phyloP scores from a whole-genome alignment of 208 protist genomes.

The Sergeia podlipaevii region DNA sequence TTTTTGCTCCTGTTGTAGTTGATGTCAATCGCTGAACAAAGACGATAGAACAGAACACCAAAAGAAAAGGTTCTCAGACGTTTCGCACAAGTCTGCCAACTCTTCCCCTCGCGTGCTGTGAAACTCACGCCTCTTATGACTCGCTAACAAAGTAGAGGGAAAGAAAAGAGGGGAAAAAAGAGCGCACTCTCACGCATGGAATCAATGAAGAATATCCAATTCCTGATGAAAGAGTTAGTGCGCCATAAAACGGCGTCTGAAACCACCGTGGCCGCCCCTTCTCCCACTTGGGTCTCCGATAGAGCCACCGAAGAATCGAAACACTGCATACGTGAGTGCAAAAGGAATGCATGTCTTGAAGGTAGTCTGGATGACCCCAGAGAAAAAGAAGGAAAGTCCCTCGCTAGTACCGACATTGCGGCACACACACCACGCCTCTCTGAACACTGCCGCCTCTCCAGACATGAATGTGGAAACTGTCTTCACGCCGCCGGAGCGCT shows the following conservation, averaged over 20 bases:
- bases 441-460: conserved; percentile 69
- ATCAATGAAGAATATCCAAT: neutral
- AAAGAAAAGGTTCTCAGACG: too few relatives aligned
- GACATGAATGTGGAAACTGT: conserved; percentile 37
- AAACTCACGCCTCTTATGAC: too few relatives aligned
- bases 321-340: conserved; percentile 73
- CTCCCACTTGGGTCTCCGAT: conserved; percentile 39
- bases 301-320: conserved; percentile 63
- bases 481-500: conserved; percentile 74
- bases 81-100: too few relatives aligned
- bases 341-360: conserved; percentile 89
- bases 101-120: too few relatives aligned
- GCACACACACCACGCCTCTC: conserved; percentile 59
- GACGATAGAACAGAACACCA: too few relatives aligned
- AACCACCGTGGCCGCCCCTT: conserved; percentile 11
- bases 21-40: too few relatives aligned
- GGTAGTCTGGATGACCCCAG: conserved; percentile 63
- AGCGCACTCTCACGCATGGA: neutral
- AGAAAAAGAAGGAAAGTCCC: conserved; percentile 77
- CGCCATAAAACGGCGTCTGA: conserved; percentile 9
- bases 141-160: conserved; percentile 6
- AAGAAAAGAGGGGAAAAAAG: conserved; percentile 8
- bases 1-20: too few relatives aligned
- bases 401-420: conserved; percentile 44
- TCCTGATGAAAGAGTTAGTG: neutral